phyloP scores from a whole-genome alignment of 306 rosid species.

The Begonia fuchsioides region DNA sequence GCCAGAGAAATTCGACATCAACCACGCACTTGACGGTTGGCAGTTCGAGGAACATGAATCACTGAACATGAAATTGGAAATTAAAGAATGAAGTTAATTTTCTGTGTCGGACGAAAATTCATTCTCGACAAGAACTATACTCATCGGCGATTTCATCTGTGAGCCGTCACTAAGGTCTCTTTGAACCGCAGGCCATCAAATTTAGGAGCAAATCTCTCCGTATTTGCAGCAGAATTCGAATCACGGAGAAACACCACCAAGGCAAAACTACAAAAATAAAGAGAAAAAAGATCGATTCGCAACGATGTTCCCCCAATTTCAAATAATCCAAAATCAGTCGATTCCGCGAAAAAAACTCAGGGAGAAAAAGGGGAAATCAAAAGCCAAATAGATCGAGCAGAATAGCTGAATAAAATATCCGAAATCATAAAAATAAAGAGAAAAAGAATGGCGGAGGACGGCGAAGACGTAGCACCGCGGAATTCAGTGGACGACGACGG shows the following conservation, averaged over 20 bases:
- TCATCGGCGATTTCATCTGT: slow-evolving; percentile 27
- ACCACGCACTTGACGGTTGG: too few relatives aligned
- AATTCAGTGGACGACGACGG: slow-evolving; percentile 13
- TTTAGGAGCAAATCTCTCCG: slow-evolving; percentile 70
- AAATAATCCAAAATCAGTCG: background rate
- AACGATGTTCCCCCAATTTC: too few relatives aligned
- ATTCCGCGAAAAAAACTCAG: background rate
- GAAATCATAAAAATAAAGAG: background rate
- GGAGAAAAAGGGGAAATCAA: background rate
- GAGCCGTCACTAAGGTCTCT: slow-evolving; percentile 86
- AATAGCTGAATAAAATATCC: background rate
- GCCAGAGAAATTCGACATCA: too few relatives aligned
- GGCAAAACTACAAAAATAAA: background rate
- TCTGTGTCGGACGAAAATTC: too few relatives aligned
- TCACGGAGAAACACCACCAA: too few relatives aligned
- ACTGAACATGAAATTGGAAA: too few relatives aligned
- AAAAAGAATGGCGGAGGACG: slow-evolving; percentile 7
- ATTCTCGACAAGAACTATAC: too few relatives aligned
- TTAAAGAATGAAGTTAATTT: too few relatives aligned
- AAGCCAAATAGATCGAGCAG: background rate
- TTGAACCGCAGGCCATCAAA: slow-evolving; percentile 89
- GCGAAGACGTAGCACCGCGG: slow-evolving; percentile 2
- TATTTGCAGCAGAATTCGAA: slow-evolving; percentile 9
- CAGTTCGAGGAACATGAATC: too few relatives aligned
- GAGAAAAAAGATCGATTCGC: background rate